Conservation (phyloP, 2,329 filamentous ascomycete species). For the Aspergillus ochraceus region DNA sequence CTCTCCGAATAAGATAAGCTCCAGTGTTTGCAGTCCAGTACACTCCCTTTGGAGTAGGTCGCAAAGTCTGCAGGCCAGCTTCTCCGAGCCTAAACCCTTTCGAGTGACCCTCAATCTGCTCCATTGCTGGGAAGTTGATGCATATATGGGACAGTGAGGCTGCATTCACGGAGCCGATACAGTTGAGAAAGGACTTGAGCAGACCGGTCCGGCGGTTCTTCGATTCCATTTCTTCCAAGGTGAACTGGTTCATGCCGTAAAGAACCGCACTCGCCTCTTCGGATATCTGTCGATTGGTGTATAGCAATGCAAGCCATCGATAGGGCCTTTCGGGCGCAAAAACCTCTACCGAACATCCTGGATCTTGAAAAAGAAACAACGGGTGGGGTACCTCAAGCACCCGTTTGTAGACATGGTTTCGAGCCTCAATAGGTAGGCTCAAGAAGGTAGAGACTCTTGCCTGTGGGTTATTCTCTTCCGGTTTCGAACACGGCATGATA, state of each 20-base stretch:
- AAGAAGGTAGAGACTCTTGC: background rate
- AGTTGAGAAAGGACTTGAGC: slow-evolving; percentile 5
- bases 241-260: slow-evolving; percentile 4
- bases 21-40: background rate
- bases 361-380: slow-evolving; percentile 10
- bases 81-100: slow-evolving; percentile 1
- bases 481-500: background rate
- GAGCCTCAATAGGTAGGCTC: background rate
- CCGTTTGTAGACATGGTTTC: slow-evolving; percentile 1
- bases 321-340: slow-evolving; percentile 6
- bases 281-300: slow-evolving; percentile 8
- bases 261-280: background rate
- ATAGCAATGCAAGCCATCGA: slow-evolving; percentile 7
- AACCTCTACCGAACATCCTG: background rate
- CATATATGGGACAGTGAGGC: background rate
- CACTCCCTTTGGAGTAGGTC: slow-evolving; percentile 1
- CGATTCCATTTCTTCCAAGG: slow-evolving; percentile 6
- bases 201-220: background rate
- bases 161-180: slow-evolving; percentile 6
- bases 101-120: background rate
- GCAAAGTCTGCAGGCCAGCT: slow-evolving; percentile 1
- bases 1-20: slow-evolving; percentile 3
- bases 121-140: slow-evolving; percentile 5
- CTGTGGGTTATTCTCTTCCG: background rate
- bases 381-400: slow-evolving; percentile 4